A percentile compares a stretch with the other conserved stretches of the same genome.
These are phyloP conservation scores for Elongisporangium anandrum DNA, from an alignment of 352 stramenopile species.

Conservation along the genomic window DNA sequence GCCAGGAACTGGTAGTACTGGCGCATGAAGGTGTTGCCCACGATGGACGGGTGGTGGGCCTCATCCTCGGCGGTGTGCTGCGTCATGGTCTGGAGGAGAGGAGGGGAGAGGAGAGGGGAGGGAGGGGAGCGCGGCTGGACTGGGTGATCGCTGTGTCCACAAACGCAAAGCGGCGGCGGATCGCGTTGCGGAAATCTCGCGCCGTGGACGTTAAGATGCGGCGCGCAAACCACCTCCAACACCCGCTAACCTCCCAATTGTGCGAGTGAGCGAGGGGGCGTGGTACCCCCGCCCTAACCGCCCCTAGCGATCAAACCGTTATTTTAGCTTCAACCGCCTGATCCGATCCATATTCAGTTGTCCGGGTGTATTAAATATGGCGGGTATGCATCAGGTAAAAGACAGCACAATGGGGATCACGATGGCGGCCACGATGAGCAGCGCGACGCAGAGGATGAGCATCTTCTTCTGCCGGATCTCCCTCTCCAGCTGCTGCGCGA, in stretches of 20 bases:
- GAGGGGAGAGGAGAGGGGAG: constrained; percentile 5
- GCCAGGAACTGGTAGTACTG: constrained; percentile 89
- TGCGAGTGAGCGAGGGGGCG: not conserved
- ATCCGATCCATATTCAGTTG: not conserved
- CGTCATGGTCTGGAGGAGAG: constrained; percentile 20
- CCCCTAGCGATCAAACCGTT: not conserved
- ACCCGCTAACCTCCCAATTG: not conserved
- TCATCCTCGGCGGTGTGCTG: constrained; percentile 24
- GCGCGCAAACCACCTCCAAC: not conserved
- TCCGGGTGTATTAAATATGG: not conserved
- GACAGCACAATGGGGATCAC: constrained; percentile 48
- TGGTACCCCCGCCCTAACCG: not conserved
- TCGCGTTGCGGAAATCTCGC: not conserved
- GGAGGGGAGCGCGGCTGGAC: not conserved
- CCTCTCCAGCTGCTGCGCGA: constrained; percentile 51
- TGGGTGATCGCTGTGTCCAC: not conserved
- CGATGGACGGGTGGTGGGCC: constrained; percentile 50
- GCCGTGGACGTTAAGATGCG: not conserved
- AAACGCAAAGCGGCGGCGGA: not conserved
- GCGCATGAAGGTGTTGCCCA: constrained; percentile 86
- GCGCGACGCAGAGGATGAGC: constrained; percentile 27
- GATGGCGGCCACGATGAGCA: constrained; percentile 37
- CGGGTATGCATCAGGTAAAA: constrained; percentile 4
- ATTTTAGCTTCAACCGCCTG: not conserved
- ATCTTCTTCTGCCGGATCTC: constrained; percentile 67